A percentile compares a stretch with the other conserved stretches of the same genome.
phyloP scores from a whole-genome alignment of 495 filamentous ascomycete species.

The Podospora conica region DNA sequence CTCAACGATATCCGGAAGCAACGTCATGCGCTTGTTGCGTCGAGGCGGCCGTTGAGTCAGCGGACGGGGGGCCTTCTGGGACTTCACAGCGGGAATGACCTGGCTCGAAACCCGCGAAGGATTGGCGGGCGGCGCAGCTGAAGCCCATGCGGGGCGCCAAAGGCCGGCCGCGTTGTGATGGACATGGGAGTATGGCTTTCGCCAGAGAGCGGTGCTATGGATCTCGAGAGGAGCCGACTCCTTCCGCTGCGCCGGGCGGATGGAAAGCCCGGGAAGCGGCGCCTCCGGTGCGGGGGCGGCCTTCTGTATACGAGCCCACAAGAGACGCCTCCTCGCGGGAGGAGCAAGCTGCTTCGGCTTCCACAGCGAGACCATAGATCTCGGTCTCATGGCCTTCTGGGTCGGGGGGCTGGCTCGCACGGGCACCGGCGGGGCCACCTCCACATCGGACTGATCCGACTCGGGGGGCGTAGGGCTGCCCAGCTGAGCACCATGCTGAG shows the following conservation, averaged over 20 bases:
- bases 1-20: constrained; percentile 52
- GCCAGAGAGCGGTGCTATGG: constrained; percentile 36
- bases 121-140: constrained; percentile 34
- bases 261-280: constrained; percentile 23
- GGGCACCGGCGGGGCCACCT: constrained; percentile 12
- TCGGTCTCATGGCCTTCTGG: not conserved
- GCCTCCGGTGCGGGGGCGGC: constrained; percentile 6
- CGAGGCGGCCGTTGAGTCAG: constrained; percentile 42
- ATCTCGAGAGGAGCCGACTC: constrained; percentile 27
- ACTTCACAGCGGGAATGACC: constrained; percentile 10
- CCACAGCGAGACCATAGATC: constrained; percentile 19
- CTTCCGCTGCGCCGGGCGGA: constrained; percentile 32
- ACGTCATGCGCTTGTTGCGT: constrained; percentile 44
- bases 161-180: constrained; percentile 24
- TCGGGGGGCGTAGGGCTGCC: constrained; percentile 48
- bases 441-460: constrained; percentile 32
- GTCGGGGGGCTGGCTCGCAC: not conserved
- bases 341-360: constrained; percentile 5
- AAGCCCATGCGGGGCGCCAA: constrained; percentile 32
- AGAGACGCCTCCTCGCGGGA: constrained; percentile 1
- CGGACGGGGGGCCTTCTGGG: constrained; percentile 31
- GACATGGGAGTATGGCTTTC: constrained; percentile 26
- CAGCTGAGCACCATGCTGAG: constrained; percentile 23
- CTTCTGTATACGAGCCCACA: constrained; percentile 15
- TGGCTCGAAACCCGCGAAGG: constrained; percentile 22